A percentile compares a stretch with the other conserved stretches of the same genome.
Evolutionary conservation across 306 rosid species (phyloP).

Genomic region (Luffa aegyptiaca): DNA sequence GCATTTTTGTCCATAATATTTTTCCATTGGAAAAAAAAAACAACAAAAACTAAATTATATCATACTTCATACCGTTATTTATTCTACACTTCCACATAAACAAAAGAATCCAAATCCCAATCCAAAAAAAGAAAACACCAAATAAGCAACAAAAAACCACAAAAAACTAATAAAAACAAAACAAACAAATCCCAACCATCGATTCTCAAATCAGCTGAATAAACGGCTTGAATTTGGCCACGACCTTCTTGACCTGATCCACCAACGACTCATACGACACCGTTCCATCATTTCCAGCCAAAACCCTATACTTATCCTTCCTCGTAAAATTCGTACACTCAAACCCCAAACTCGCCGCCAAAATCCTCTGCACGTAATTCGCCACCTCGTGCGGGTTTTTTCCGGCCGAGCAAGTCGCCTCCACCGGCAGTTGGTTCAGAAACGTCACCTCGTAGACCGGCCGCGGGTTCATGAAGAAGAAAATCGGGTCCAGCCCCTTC

Average conservation of each 20-base stretch:
- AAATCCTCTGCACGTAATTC: constrained; percentile 75
- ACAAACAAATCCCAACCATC: not conserved
- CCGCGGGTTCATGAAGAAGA: constrained; percentile 92
- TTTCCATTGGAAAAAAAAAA: too few relatives aligned
- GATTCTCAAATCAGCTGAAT: constrained; percentile 9
- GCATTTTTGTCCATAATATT: too few relatives aligned
- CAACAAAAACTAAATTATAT: too few relatives aligned
- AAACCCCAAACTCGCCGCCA: constrained; percentile 79
- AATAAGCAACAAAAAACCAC: not conserved
- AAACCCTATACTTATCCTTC: constrained; percentile 72
- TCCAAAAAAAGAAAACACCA: not conserved
- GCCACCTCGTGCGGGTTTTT: constrained; percentile 90
- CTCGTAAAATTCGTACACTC: constrained; percentile 87
- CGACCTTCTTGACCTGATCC: constrained; percentile 37
- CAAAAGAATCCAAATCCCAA: not conserved
- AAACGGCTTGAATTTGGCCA: constrained; percentile 40
- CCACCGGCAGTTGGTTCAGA: constrained; percentile 72
- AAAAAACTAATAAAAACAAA: not conserved
- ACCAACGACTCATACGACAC: constrained; percentile 33
- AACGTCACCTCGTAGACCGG: constrained; percentile 88
- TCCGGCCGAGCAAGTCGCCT: constrained; percentile 81
- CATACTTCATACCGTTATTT: not conserved
- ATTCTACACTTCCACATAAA: not conserved
- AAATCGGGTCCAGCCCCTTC: constrained; percentile 75
- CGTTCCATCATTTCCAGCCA: constrained; percentile 91